phyloP scores from a whole-genome alignment of 768 basidiomycete genomes.

The Rhodotorula diobovata region DNA sequence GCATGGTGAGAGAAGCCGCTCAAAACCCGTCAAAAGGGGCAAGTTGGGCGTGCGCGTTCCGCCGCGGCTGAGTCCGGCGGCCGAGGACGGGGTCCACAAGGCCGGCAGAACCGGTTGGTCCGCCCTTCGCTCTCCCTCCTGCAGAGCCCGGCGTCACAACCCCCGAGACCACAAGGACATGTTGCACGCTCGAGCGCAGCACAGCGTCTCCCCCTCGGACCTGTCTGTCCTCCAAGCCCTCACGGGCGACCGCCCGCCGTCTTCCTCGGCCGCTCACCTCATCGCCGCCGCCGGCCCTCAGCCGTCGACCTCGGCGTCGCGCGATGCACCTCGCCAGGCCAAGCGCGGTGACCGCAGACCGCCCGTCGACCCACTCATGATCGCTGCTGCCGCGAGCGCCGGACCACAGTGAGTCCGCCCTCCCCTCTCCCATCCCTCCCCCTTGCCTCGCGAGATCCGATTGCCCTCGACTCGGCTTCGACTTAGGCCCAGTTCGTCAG shows the following conservation, averaged over 20 bases:
- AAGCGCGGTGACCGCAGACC: not conserved
- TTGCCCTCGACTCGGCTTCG: not conserved
- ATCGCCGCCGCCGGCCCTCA: not conserved
- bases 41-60: too few species aligned
- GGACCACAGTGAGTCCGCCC: slow-evolving; percentile 55
- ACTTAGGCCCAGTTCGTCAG: too few species aligned
- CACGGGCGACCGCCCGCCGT: slow-evolving; percentile 6
- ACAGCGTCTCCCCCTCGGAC: slow-evolving; percentile 52
- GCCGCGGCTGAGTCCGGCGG: too few species aligned
- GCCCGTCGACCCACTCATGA: slow-evolving; percentile 64
- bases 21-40: too few species aligned
- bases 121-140: not conserved
- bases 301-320: slow-evolving; percentile 7
- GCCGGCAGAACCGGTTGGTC: too few species aligned
- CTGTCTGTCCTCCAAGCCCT: slow-evolving; percentile 64
- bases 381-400: slow-evolving; percentile 69
- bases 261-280: not conserved
- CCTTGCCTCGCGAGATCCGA: not conserved
- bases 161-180: too few species aligned
- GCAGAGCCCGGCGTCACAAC: too few species aligned
- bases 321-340: not conserved
- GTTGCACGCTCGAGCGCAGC: not conserved
- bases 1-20: too few species aligned
- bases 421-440: too few species aligned
- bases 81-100: too few species aligned